These are phyloP conservation scores for Diversispora eburnea DNA, from an alignment of 192 early-diverging fungal genomes.

Conservation along the genomic window DNA sequence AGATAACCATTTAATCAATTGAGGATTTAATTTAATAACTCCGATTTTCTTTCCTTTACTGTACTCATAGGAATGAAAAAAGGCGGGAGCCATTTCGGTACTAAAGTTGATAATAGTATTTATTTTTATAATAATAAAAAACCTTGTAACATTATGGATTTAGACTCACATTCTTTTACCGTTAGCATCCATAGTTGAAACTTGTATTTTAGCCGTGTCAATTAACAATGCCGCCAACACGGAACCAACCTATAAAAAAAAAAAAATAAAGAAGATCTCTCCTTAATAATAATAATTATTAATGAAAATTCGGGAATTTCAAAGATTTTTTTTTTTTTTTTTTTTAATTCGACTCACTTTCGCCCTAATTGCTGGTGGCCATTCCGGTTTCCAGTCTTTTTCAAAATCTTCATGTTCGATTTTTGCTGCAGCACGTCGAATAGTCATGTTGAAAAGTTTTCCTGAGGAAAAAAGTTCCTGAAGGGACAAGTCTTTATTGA, in stretches of 20 bases:
- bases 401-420: slow-evolving; percentile 48
- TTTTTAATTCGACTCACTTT: slow-evolving; percentile 36
- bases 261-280: slow-evolving; percentile 17
- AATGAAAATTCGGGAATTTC: background rate
- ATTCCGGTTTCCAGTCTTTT: slow-evolving; percentile 63
- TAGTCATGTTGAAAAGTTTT: slow-evolving; percentile 74
- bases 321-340: too few species aligned
- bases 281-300: slow-evolving; percentile 47
- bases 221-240: slow-evolving; percentile 59
- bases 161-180: slow-evolving; percentile 47
- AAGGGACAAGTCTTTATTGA: slow-evolving; percentile 43
- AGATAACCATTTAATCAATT: slow-evolving; percentile 66
- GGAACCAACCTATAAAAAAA: slow-evolving; percentile 37
- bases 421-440: slow-evolving; percentile 67
- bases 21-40: slow-evolving; percentile 65
- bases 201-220: slow-evolving; percentile 67
- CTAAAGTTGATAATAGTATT: slow-evolving; percentile 3
- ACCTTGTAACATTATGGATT: too few species aligned
- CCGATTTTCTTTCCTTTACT: slow-evolving; percentile 65
- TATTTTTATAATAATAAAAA: too few species aligned
- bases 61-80: slow-evolving; percentile 67
- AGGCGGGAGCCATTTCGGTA: slow-evolving; percentile 67
- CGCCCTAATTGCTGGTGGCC: slow-evolving; percentile 57
- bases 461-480: slow-evolving; percentile 74
- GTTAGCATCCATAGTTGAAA: slow-evolving; percentile 55